phyloP scores from a whole-genome alignment of 306 rosid genomes.

The Amphicarpaea edgeworthii region DNA sequence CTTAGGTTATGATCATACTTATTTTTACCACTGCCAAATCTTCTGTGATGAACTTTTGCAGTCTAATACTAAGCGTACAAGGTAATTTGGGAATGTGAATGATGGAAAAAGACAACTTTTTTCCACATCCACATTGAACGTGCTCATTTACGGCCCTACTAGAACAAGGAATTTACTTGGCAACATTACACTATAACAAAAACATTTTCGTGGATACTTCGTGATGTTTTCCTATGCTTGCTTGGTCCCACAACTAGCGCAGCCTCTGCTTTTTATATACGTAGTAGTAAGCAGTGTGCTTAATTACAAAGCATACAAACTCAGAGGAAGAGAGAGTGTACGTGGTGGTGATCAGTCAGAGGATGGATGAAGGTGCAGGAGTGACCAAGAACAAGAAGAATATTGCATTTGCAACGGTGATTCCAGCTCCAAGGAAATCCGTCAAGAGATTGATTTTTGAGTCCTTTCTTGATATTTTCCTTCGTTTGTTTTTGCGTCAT shows the following conservation, averaged over 20 bases:
- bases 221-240: not conserved
- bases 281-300: not conserved
- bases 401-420: conserved; percentile 39
- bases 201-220: conserved; percentile 5
- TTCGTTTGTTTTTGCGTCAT: not conserved
- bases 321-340: not conserved
- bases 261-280: not conserved
- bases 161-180: not conserved
- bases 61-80: too few relatives aligned
- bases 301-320: not conserved
- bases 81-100: too few relatives aligned
- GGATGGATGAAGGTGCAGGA: not conserved
- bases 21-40: not conserved
- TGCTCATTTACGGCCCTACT: not conserved
- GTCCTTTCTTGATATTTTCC: not conserved
- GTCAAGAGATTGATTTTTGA: conserved; percentile 52
- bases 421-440: conserved; percentile 51
- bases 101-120: too few relatives aligned
- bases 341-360: not conserved
- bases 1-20: too few relatives aligned
- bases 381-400: not conserved
- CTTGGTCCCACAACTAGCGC: not conserved
- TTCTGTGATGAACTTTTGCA: not conserved
- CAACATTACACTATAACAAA: not conserved
- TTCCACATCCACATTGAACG: not conserved